Percentiles rank a stretch among this genome's conserved stretches.
phyloP scores from a whole-genome alignment of 305 asterid species.

The Galium porrigens region DNA sequence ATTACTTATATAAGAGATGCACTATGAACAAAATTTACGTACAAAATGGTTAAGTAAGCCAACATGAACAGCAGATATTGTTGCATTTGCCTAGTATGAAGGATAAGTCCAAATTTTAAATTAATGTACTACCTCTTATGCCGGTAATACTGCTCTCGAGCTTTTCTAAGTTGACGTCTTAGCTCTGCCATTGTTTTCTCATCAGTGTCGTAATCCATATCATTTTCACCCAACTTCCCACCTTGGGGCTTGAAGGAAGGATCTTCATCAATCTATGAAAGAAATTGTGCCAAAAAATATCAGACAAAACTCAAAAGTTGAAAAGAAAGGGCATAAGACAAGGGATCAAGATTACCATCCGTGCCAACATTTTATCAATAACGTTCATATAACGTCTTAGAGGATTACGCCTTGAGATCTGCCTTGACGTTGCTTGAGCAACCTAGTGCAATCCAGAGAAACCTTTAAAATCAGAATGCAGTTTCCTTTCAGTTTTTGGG shows the following conservation, averaged over 20 bases:
- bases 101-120: background rate
- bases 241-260: constrained; percentile 70
- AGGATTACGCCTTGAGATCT: constrained; percentile 67
- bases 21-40: background rate
- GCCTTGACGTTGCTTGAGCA: constrained; percentile 68
- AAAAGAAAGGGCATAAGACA: background rate
- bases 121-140: constrained; percentile 48
- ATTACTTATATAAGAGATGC: constrained; percentile 4
- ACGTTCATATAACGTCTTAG: constrained; percentile 53
- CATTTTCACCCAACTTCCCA: constrained; percentile 56
- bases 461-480: background rate
- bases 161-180: constrained; percentile 51
- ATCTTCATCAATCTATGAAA: constrained; percentile 50
- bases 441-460: constrained; percentile 27
- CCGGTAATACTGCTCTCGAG: constrained; percentile 50
- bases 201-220: constrained; percentile 74
- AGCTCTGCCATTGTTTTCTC: constrained; percentile 55
- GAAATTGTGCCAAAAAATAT: background rate
- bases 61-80: background rate
- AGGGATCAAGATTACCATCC: constrained; percentile 33
- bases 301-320: background rate
- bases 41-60: background rate
- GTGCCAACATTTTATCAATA: constrained; percentile 49
- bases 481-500: background rate
- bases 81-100: background rate